Percentiles rank a stretch among this genome's conserved stretches.
phyloP scores from a whole-genome alignment of 768 basidiomycete species.

The Leucocoprinus birnbaumii region DNA sequence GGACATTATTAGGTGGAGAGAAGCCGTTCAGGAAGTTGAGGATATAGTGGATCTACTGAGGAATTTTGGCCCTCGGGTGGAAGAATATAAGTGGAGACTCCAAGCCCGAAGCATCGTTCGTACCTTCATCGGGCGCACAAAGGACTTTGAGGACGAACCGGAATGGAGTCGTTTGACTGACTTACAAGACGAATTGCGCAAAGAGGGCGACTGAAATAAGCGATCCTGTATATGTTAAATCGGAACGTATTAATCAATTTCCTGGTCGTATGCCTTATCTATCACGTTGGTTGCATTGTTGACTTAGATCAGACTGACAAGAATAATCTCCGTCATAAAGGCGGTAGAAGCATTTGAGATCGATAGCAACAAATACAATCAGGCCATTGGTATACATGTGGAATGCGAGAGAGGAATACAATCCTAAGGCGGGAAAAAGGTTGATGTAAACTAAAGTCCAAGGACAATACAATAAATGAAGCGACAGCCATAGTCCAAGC shows the following conservation, averaged over 20 bases:
- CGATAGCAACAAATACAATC: not conserved
- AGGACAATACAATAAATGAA: not conserved
- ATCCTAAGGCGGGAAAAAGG: slow-evolving; percentile 10
- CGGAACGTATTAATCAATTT: no score
- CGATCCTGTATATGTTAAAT: no score
- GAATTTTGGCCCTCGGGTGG: slow-evolving; percentile 76
- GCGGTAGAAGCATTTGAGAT: no score
- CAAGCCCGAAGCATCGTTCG: slow-evolving; percentile 86
- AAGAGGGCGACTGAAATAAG: slow-evolving; percentile 17
- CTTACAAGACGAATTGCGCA: slow-evolving; percentile 64
- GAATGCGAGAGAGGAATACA: slow-evolving; percentile 10
- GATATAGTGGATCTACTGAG: slow-evolving; percentile 81
- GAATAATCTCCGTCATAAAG: no score
- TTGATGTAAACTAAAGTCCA: not conserved
- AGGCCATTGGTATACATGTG: slow-evolving; percentile 1
- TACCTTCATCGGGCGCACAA: slow-evolving; percentile 85
- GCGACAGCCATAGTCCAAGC: slow-evolving; percentile 4
- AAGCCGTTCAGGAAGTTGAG: slow-evolving; percentile 75
- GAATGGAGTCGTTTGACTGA: slow-evolving; percentile 74
- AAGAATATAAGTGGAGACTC: slow-evolving; percentile 69
- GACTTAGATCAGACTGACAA: no score
- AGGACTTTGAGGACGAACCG: slow-evolving; percentile 84
- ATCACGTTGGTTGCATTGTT: no score
- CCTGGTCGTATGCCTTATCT: no score
- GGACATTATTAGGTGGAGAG: slow-evolving; percentile 66